Percentiles rank a stretch among this genome's conserved stretches.
Evolutionary conservation across 257 asterid genomes (phyloP).

Genomic region (Solanum commersonii): DNA sequence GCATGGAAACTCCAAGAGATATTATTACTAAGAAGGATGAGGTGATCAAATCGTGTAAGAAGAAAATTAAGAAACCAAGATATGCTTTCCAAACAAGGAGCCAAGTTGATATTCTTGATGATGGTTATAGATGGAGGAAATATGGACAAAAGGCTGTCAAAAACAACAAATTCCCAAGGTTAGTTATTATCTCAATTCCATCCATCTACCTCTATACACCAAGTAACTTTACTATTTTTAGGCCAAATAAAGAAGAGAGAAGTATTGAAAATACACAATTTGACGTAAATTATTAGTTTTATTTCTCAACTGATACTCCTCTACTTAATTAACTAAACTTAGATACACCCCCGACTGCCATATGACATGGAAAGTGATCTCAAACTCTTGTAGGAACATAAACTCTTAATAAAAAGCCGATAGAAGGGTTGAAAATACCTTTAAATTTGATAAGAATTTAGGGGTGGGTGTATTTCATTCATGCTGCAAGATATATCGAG

Average conservation of each 20-base stretch:
- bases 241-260: background rate
- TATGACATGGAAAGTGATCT: background rate
- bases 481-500: background rate
- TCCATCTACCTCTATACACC: background rate
- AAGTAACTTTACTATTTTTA: background rate
- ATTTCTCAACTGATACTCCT: background rate
- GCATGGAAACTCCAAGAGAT: background rate
- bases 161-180: constrained; percentile 13
- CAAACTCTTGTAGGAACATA: background rate
- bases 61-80: background rate
- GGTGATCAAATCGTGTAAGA: background rate
- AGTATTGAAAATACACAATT: background rate
- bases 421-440: background rate
- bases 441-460: background rate
- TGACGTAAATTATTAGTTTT: too few relatives aligned
- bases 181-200: background rate
- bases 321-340: background rate
- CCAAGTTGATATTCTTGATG: constrained; percentile 15
- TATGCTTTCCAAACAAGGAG: constrained; percentile 11
- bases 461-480: background rate
- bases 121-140: constrained; percentile 18
- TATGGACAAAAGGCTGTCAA: constrained; percentile 16
- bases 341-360: background rate
- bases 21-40: background rate
- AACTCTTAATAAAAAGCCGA: background rate